Percentiles rank a stretch among this genome's conserved stretches.
Conservation (phyloP, 768 basidiomycete species). For the Cantharellus anzutake region DNA sequence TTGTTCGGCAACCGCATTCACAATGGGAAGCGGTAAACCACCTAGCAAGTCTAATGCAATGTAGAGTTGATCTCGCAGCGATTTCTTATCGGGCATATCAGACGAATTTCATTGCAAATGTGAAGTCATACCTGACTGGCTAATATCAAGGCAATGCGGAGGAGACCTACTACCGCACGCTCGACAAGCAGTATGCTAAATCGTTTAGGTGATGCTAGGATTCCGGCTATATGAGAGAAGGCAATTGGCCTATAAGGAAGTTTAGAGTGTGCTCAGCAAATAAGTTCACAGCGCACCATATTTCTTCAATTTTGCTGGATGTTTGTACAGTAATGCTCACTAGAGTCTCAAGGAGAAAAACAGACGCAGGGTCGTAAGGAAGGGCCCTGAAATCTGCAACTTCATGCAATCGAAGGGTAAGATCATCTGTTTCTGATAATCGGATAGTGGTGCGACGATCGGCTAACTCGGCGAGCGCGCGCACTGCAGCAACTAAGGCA, state of each 20-base stretch:
- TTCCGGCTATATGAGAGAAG: conserved; percentile 76
- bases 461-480: conserved; percentile 74
- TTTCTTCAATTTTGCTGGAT: conserved; percentile 61
- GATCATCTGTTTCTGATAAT: conserved; percentile 12
- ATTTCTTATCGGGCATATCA: conserved; percentile 27
- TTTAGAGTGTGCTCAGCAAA: background rate
- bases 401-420: conserved; percentile 3
- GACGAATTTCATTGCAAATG: background rate
- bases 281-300: conserved; percentile 41
- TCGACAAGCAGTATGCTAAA: conserved; percentile 89
- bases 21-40: conserved; percentile 53
- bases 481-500: conserved; percentile 64
- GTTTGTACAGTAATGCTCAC: conserved; percentile 70
- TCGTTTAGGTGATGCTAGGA: conserved; percentile 55
- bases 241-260: conserved; percentile 60
- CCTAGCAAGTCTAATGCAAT: conserved; percentile 82
- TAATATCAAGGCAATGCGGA: conserved; percentile 68
- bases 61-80: conserved; percentile 83
- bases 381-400: conserved; percentile 16
- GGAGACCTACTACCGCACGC: conserved; percentile 74
- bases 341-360: conserved; percentile 90
- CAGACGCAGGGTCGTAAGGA: conserved; percentile 87
- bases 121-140: conserved; percentile 44
- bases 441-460: conserved; percentile 70
- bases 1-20: conserved; percentile 78